phyloP scores from a whole-genome alignment of 345 rosid species.

The Alliaria petiolata region DNA sequence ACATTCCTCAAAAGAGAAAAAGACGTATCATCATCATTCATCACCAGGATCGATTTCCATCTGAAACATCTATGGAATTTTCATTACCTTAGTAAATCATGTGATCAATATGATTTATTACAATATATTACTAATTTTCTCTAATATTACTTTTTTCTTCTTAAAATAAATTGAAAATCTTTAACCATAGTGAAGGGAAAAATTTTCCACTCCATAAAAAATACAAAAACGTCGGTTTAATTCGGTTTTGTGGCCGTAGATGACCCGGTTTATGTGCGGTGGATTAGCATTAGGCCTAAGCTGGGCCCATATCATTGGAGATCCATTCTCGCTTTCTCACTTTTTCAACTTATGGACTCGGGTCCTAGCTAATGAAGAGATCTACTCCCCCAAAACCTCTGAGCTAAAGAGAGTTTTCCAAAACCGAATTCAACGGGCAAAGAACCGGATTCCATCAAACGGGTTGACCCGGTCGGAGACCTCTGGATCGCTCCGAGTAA shows the following conservation, averaged over 20 bases:
- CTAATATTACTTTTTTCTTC: too few species aligned
- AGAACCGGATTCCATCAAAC: constrained; percentile 46
- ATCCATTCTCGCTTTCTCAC: constrained; percentile 38
- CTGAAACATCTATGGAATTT: too few species aligned
- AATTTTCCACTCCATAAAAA: too few species aligned
- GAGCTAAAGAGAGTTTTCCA: not conserved
- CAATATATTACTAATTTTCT: too few species aligned
- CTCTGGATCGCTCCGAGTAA: constrained; percentile 47
- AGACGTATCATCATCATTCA: too few species aligned
- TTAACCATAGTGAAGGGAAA: too few species aligned
- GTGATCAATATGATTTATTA: too few species aligned
- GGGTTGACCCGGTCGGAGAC: constrained; percentile 65
- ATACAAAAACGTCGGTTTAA: not conserved
- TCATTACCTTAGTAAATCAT: too few species aligned
- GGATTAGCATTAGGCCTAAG: constrained; percentile 63
- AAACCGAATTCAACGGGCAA: not conserved
- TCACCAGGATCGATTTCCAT: too few species aligned
- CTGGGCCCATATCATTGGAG: constrained; percentile 72
- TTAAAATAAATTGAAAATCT: too few species aligned
- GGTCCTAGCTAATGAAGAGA: not conserved
- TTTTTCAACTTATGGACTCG: constrained; percentile 40
- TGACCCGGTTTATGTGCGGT: constrained; percentile 69
- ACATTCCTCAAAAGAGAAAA: too few species aligned
- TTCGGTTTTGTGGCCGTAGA: constrained; percentile 30
- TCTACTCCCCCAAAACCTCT: not conserved